These are phyloP conservation scores for Yamadazyma diddensiae DNA, from an alignment of 1,139 yeast genomes.

Conservation along the genomic window DNA sequence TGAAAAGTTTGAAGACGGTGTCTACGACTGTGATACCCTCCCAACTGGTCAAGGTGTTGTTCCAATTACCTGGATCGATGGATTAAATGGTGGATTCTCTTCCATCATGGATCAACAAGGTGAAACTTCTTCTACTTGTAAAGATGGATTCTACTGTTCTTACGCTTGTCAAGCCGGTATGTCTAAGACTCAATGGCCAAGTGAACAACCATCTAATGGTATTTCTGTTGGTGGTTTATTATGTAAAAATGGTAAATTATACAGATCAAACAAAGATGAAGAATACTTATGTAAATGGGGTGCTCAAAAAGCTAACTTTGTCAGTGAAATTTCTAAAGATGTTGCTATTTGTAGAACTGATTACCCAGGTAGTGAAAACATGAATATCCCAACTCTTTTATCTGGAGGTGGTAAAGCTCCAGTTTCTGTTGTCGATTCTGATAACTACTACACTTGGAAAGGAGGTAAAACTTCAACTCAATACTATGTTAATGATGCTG, in stretches of 20 bases:
- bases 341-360: slow-evolving; percentile 96
- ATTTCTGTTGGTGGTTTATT: slow-evolving; percentile 86
- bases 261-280: slow-evolving; percentile 65
- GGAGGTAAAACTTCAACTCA: slow-evolving; percentile 88
- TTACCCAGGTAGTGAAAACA: slow-evolving; percentile 98
- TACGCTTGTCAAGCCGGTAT: slow-evolving; percentile 95
- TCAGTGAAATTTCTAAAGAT: slow-evolving; percentile 55
- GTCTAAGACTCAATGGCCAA: slow-evolving; percentile 98
- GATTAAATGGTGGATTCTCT: slow-evolving; percentile 80
- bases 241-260: slow-evolving; percentile 76
- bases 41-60: slow-evolving; percentile 93
- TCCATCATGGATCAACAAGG: slow-evolving; percentile 64
- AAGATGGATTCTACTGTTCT: slow-evolving; percentile 91
- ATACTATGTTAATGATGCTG: slow-evolving; percentile 96
- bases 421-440: slow-evolving; percentile 76
- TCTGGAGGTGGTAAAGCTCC: slow-evolving; percentile 63
- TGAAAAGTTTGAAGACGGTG: slow-evolving; percentile 74
- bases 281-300: slow-evolving; percentile 86
- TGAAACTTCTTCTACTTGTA: slow-evolving; percentile 64
- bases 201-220: slow-evolving; percentile 78
- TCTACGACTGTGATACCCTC: slow-evolving; percentile 68
- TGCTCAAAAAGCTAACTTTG: slow-evolving; percentile 62
- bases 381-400: slow-evolving; percentile 89
- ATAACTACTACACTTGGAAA: slow-evolving; percentile 74
- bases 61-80: slow-evolving; percentile 72